A percentile compares a stretch with the other conserved stretches of the same genome.
Conservation (phyloP, 257 asterid species). For the Solanum pennellii region DNA sequence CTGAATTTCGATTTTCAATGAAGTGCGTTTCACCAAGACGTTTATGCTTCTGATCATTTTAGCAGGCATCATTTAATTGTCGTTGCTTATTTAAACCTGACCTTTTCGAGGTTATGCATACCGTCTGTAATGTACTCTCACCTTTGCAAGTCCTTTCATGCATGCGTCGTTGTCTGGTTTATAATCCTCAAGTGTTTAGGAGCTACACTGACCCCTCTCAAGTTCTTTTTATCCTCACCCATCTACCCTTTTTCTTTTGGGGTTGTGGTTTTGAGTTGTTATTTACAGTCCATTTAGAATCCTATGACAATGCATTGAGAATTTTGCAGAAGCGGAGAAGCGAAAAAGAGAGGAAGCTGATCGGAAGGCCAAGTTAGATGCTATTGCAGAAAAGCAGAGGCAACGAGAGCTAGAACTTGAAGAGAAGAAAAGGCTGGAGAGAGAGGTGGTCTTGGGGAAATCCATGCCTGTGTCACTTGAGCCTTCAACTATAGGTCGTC, state of each 20-base stretch:
- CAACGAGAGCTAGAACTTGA: constrained; percentile 61
- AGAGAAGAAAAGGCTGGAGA: constrained; percentile 41
- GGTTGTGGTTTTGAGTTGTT: neutral
- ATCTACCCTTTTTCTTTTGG: neutral
- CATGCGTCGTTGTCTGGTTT: neutral
- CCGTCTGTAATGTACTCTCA: neutral
- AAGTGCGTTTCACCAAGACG: neutral
- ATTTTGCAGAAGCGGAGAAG: constrained; percentile 49
- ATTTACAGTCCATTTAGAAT: neutral
- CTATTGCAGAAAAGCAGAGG: constrained; percentile 68
- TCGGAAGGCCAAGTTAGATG: constrained; percentile 56
- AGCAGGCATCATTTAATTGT: neutral
- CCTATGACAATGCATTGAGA: neutral
- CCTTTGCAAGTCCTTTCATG: neutral
- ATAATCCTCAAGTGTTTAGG: neutral
- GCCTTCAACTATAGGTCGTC: neutral
- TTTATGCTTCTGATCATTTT: neutral
- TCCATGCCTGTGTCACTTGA: constrained; percentile 13
- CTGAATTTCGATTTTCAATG: neutral
- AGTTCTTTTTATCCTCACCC: neutral
- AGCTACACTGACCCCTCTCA: neutral
- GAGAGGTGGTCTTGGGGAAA: constrained; percentile 27
- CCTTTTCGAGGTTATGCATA: neutral
- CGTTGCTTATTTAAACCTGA: neutral
- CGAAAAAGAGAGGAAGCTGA: constrained; percentile 62